Evolutionary conservation across 2,329 filamentous ascomycete genomes (phyloP), one percentile per base, ranked within the genome.

Genomic region (Blumeria hordei): DNA sequence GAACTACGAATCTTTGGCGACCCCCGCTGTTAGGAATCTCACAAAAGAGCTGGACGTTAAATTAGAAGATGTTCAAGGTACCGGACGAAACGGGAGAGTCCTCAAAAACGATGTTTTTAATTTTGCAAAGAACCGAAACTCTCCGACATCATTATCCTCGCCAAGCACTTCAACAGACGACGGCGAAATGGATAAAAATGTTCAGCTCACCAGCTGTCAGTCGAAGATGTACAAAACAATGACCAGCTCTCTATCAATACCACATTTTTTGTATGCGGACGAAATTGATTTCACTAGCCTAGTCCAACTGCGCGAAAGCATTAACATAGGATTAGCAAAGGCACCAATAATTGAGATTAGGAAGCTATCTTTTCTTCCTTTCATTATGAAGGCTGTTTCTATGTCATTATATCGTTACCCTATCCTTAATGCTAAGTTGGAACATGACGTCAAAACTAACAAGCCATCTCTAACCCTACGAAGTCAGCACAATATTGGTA

Each of bases 201-300:
- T 82, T 35, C 71, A 77, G 56, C 72, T 98, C 58, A 85, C 85
- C 11, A 81, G 81, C 39, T 83, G 85, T 12, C 90, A 96, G 69
- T 74, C 77, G 39, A 83, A 87, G 65, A 98, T 98, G 92, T 96
- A 94, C 79, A 95, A 93, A 71, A 77, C 81, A 57, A 98, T 98
- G 92, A 95, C 90, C 12, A 80, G 80, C 57, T 95, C 90, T 2
- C 75, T 98, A 59, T 78, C 70, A 53, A 96, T 95, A 62, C 92
- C 92, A 0, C 92, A 96, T 69, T 95, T 98, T 69, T 78, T 96
- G 58, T 98, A 94, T 70, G 83, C 87, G 41, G 88, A 94, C 68
- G 85, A 90, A 65, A 73, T 94, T 53, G 84, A 93, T 69, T 82
- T 95, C 67, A 81, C 83, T 45, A 72, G 75, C 41, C 75, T 98